Base-by-base conservation (phyloP, 2,329 filamentous ascomycete species). In the Amauroascus verrucosus region DNA sequence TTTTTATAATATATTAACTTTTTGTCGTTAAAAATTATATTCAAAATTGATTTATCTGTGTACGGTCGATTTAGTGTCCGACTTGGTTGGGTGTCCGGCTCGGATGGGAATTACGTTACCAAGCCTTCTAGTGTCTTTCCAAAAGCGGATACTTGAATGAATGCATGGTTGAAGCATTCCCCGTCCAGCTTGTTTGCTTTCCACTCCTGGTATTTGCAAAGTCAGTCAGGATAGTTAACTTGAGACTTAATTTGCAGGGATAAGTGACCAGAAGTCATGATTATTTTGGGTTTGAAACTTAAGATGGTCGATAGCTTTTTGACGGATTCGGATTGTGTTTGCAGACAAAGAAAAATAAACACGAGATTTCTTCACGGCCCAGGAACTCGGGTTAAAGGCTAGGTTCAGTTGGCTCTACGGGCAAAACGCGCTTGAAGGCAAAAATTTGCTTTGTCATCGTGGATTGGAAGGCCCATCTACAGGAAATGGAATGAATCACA, bases 401-500 rank as follows among this genome's bases (percentile, higher is more conserved):
- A 43, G 18, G 30, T 2, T 5, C 9, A 30, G 9, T 9, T 41
- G 11, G 18, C 16, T 16, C 6, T 38, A 2, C 38, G 4, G 14
- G 33, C 16, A 50, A 18, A 18, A 38, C 32, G 8, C 18, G 8
- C 16, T 8, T n/a, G 2, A n/a, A 41, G n/a, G 16, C n/a, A 9
- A 18, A 20, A 43, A 6, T 22, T 43, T n/a, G n/a, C 24, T 16
- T 24, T 43, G 40, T 14, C 16, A 22, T 9, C 16, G 33, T 24
- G 13, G 28, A 43, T 24, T 35, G 22, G 33, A 40, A 20, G 16
- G 18, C 18, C 14, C 35, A 13, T 28, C 14, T n/a, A 16, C 50
- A 40, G 50, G 50, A 52, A 45, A 33, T 35, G 50, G 50, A 28
- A 52, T 26, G 50, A 52, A 52, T 46, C 41, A 20, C 16, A 52